Evolutionary conservation across 768 basidiomycete genomes (phyloP).

Genomic region (Boletus rubropictus): DNA sequence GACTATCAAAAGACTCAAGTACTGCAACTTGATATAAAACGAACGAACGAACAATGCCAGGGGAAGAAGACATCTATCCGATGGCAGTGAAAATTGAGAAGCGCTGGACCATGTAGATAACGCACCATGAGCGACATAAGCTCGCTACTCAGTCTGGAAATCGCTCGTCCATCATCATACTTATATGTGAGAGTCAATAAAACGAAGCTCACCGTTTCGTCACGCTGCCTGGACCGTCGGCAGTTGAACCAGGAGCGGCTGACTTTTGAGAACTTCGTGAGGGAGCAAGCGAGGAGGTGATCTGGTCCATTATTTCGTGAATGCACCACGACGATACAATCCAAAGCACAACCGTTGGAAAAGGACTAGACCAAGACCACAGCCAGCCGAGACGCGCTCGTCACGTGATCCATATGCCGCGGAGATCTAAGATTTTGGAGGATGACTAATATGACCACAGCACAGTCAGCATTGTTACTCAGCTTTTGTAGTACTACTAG

Average conservation of each 20-base stretch:
- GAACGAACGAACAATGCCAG: slow-evolving; percentile 63
- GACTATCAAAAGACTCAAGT: slow-evolving; percentile 47
- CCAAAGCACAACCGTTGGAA: neutral
- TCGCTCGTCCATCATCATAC: slow-evolving; percentile 2
- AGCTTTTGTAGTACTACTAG: too few species aligned
- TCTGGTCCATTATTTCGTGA: slow-evolving; percentile 58
- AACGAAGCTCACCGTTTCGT: slow-evolving; percentile 64
- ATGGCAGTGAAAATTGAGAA: slow-evolving; percentile 4
- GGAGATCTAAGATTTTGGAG: neutral
- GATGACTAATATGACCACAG: neutral
- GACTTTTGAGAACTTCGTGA: slow-evolving; percentile 56
- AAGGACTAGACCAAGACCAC: slow-evolving; percentile 3
- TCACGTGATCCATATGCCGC: slow-evolving; percentile 20
- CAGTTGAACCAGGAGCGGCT: slow-evolving; percentile 43
- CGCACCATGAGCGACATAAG: slow-evolving; percentile 86
- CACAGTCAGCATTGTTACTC: neutral
- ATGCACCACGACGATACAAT: slow-evolving; percentile 14
- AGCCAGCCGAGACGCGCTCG: slow-evolving; percentile 29
- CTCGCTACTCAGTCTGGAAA: slow-evolving; percentile 65
- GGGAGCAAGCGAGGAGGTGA: slow-evolving; percentile 57
- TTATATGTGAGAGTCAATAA: neutral
- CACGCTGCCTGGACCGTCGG: slow-evolving; percentile 67
- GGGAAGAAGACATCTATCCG: slow-evolving; percentile 78
- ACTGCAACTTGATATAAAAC: neutral
- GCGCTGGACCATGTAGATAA: slow-evolving; percentile 14